A percentile compares a stretch with the other conserved stretches of the same genome.
phyloP scores from a whole-genome alignment of 257 asterid genomes.

The Solanum tacnaense region DNA sequence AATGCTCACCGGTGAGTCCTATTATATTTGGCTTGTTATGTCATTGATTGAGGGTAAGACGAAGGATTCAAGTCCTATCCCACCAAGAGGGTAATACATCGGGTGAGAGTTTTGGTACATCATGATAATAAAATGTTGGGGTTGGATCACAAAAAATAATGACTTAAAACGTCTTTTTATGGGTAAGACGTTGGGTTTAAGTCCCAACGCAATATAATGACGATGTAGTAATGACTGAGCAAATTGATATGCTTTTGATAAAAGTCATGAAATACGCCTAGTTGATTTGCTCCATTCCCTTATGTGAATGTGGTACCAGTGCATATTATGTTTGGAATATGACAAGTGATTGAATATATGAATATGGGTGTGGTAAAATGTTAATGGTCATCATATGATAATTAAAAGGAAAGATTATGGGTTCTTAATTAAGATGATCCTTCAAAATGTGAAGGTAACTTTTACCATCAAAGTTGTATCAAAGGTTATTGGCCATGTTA shows the following conservation, averaged over 20 bases:
- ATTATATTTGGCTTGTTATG: not conserved
- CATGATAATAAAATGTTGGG: not conserved
- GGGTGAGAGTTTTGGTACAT: not conserved
- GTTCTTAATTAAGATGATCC: not conserved
- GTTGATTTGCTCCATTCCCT: not conserved
- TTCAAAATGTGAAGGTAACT: too few species aligned
- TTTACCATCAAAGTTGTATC: too few species aligned
- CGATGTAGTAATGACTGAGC: not conserved
- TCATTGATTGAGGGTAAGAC: not conserved
- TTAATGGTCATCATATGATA: not conserved
- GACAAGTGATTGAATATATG: not conserved
- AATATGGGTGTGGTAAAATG: not conserved
- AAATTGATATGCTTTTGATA: too few species aligned
- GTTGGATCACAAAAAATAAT: not conserved
- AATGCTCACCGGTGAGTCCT: not conserved
- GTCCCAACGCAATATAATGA: not conserved
- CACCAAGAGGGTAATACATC: not conserved
- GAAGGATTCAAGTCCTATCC: not conserved
- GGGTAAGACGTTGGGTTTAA: not conserved
- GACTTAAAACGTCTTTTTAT: not conserved
- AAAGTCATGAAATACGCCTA: not conserved
- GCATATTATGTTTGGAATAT: not conserved
- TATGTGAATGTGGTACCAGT: not conserved
- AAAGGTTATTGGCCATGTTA: too few species aligned
- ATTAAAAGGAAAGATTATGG: too few species aligned